Conservation (phyloP, 1,284 basidiomycete species). For the Ustilago cynodontis region DNA sequence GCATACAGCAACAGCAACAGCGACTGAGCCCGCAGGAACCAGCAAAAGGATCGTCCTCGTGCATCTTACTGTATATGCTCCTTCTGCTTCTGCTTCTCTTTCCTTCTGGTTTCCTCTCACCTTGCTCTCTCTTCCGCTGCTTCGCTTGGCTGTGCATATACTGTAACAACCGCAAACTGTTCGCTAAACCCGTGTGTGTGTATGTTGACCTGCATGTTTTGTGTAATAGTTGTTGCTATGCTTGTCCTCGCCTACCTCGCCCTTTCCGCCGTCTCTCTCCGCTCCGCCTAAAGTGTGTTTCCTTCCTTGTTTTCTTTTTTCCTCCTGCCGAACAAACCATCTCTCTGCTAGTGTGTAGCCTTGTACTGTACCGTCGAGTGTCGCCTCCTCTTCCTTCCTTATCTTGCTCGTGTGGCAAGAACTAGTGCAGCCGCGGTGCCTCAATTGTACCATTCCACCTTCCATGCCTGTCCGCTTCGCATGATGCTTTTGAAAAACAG, state of each 20-base stretch:
- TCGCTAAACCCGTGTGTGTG: neutral
- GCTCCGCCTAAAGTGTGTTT: neutral
- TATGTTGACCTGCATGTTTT: neutral
- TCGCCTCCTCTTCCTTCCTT: neutral
- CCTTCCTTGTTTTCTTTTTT: constrained; percentile 13
- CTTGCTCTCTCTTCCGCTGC: neutral
- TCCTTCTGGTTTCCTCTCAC: too few relatives aligned
- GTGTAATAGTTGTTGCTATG: neutral
- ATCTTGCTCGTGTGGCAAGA: constrained; percentile 14
- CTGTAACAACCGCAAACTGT: neutral
- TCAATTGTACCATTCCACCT: constrained; percentile 1
- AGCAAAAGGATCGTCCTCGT: constrained; percentile 4
- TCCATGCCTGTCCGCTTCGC: neutral
- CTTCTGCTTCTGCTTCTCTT: neutral
- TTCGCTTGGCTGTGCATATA: constrained; percentile 3
- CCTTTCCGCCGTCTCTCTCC: constrained; percentile 9
- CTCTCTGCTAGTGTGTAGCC: neutral
- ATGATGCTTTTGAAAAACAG: too few relatives aligned
- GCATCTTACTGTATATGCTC: constrained; percentile 1
- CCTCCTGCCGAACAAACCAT: constrained; percentile 13
- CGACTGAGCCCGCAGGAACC: constrained; percentile 1
- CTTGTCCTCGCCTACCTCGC: neutral
- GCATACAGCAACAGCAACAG: neutral
- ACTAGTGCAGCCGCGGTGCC: neutral
- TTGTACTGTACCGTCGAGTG: neutral